Percentiles rank a stretch among this genome's conserved stretches.
Evolutionary conservation across 768 basidiomycete genomes (phyloP).

Genomic region (Rhodotorula taiwanensis): DNA sequence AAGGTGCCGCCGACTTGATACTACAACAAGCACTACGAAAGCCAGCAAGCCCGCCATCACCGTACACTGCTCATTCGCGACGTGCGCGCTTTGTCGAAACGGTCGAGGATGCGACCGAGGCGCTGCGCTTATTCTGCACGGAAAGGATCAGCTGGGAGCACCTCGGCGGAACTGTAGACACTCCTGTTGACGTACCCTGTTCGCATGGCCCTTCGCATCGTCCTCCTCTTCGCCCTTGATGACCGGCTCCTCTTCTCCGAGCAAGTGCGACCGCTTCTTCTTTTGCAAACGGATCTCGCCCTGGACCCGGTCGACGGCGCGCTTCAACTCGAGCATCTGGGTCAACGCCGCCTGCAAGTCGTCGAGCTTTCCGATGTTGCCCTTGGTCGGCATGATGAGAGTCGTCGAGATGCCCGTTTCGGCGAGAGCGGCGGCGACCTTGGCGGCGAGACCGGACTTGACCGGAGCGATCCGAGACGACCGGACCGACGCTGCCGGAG

Average conservation of each 20-base stretch:
- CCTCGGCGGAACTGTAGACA: too few relatives aligned
- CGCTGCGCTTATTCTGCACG: slow-evolving; percentile 27
- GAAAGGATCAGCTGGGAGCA: too few relatives aligned
- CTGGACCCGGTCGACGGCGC: slow-evolving; percentile 73
- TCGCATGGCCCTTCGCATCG: background rate
- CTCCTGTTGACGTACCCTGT: too few relatives aligned
- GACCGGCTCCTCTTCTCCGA: slow-evolving; percentile 20
- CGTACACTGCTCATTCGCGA: too few relatives aligned
- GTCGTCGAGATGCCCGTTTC: slow-evolving; percentile 71
- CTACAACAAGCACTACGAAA: background rate
- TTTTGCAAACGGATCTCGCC: slow-evolving; percentile 71
- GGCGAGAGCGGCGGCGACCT: slow-evolving; percentile 65
- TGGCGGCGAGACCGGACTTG: slow-evolving; percentile 64
- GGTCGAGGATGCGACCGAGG: slow-evolving; percentile 30
- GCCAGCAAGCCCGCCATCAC: background rate
- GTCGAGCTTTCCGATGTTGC: slow-evolving; percentile 69
- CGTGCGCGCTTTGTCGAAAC: slow-evolving; percentile 29
- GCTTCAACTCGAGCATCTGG: slow-evolving; percentile 69
- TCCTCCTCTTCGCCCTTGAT: slow-evolving; percentile 23
- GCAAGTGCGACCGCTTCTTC: slow-evolving; percentile 29
- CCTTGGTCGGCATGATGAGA: slow-evolving; percentile 89
- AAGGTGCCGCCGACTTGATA: background rate
- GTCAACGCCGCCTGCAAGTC: slow-evolving; percentile 63
- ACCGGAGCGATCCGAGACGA: slow-evolving; percentile 76
- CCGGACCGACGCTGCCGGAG: slow-evolving; percentile 65